These are phyloP conservation scores for Populus hybrid DNA, from an alignment of 441 rosid genomes.

Conservation along the genomic window DNA sequence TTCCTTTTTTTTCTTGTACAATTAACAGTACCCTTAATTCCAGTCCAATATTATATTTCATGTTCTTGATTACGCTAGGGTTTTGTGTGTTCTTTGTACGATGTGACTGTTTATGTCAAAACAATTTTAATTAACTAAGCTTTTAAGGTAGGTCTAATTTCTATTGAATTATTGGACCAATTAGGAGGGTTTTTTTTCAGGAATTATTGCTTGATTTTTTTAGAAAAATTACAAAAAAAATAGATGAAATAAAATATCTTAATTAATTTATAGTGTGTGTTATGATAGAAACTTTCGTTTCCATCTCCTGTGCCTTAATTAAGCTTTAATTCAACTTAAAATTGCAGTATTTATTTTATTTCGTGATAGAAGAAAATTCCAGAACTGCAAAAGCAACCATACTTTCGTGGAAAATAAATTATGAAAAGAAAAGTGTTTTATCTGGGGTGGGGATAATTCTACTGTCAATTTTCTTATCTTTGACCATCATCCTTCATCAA, in stretches of 20 bases:
- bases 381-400: background rate
- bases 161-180: background rate
- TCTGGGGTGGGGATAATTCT: background rate
- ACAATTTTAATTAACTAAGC: too few species aligned
- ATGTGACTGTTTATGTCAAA: background rate
- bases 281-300: too few species aligned
- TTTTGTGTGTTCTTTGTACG: background rate
- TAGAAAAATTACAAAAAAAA: background rate
- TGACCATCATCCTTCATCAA: background rate
- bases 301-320: background rate
- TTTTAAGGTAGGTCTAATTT: background rate
- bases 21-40: background rate
- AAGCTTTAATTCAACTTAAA: too few species aligned
- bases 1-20: background rate
- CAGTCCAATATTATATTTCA: background rate
- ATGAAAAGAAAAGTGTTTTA: too few species aligned
- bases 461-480: background rate
- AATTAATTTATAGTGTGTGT: too few species aligned
- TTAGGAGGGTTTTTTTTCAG: too few species aligned
- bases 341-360: too few species aligned
- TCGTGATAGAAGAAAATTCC: too few species aligned
- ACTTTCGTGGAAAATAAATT: too few species aligned
- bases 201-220: background rate
- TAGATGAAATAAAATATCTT: too few species aligned
- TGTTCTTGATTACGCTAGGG: background rate